phyloP scores from a whole-genome alignment of 2,329 filamentous ascomycete species.

The Phialophora tarda region DNA sequence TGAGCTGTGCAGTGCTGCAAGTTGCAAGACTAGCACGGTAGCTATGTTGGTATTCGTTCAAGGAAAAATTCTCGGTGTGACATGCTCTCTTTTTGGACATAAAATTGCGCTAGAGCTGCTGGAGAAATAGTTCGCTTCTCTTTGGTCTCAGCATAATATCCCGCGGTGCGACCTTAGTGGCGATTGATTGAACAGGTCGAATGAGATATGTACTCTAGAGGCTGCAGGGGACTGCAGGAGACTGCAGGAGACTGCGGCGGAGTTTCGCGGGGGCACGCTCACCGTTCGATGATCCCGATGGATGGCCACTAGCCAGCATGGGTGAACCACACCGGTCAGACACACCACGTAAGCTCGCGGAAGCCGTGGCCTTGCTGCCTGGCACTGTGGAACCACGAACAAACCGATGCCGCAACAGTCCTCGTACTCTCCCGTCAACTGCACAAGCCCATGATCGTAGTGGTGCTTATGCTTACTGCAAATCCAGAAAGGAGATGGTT shows the following conservation, averaged over 20 bases:
- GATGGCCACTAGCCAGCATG: not conserved
- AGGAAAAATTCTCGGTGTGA: not conserved
- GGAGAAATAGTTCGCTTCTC: no score
- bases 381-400: not conserved
- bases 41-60: not conserved
- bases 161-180: not conserved
- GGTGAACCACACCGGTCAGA: constrained; percentile 14
- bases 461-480: not conserved
- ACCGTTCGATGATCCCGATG: constrained; percentile 8
- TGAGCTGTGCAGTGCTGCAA: constrained; percentile 13
- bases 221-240: constrained; percentile 1
- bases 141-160: not conserved
- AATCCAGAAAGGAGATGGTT: not conserved
- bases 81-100: not conserved
- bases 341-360: constrained; percentile 6
- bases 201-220: not conserved
- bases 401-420: not conserved
- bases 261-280: not conserved
- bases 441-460: not conserved
- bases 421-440: not conserved
- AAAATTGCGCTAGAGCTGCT: not conserved
- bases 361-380: not conserved
- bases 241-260: constrained; percentile 5
- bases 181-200: constrained; percentile 5
- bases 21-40: constrained; percentile 8